phyloP scores from a whole-genome alignment of 1,284 basidiomycete genomes.

The Puccinia horiana region DNA sequence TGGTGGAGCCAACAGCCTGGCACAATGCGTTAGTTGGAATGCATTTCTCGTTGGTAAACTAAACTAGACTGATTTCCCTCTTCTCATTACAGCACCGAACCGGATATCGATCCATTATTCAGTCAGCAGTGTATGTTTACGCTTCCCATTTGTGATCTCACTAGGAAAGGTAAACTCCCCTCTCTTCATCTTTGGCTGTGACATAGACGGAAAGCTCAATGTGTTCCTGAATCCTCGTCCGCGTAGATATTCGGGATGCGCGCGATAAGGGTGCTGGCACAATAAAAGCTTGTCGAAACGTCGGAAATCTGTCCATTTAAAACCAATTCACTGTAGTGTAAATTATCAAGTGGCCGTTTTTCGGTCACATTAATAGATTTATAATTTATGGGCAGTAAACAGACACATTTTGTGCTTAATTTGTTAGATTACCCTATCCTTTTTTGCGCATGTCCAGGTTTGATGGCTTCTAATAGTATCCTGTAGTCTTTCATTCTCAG shows the following conservation, averaged over 20 bases:
- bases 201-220: neutral
- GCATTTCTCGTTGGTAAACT: neutral
- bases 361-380: too few species aligned
- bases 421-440: too few species aligned
- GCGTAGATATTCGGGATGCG: constrained; percentile 23
- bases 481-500: too few species aligned
- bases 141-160: constrained; percentile 48
- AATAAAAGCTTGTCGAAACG: constrained; percentile 31
- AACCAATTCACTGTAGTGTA: too few species aligned
- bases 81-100: constrained; percentile 18
- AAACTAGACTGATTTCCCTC: neutral
- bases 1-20: constrained; percentile 36
- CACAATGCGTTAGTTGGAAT: constrained; percentile 24
- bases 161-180: constrained; percentile 16
- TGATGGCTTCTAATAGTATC: too few species aligned
- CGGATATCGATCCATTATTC: constrained; percentile 31
- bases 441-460: too few species aligned
- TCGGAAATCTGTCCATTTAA: constrained; percentile 42
- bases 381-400: too few species aligned
- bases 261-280: constrained; percentile 44
- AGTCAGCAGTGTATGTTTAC: constrained; percentile 45
- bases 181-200: neutral
- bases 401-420: too few species aligned
- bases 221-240: neutral
- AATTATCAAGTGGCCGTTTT: too few species aligned